A percentile compares a stretch with the other conserved stretches of the same genome.
phyloP scores from a whole-genome alignment of 352 stramenopile genomes.

The Blastocystis sp. region DNA sequence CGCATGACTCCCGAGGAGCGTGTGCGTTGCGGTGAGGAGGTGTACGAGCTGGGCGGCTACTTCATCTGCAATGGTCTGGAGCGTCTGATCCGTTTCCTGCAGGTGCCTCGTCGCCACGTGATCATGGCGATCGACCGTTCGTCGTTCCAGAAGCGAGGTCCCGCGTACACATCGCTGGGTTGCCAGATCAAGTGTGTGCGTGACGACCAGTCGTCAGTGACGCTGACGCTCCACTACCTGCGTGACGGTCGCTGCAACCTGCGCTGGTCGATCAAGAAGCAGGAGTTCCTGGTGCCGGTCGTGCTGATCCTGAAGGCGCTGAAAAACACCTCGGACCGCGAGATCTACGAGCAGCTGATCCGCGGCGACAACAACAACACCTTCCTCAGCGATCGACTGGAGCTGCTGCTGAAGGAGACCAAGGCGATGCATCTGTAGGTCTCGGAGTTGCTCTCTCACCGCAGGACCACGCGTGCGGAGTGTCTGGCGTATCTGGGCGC shows the following conservation, averaged over 20 bases:
- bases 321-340: constrained; percentile 70
- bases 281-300: constrained; percentile 93
- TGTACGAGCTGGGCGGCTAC: constrained; percentile 93
- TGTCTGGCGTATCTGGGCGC: constrained; percentile 86
- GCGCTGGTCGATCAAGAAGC: constrained; percentile 87
- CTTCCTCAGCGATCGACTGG: constrained; percentile 85
- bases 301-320: constrained; percentile 91
- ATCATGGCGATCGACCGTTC: constrained; percentile 79
- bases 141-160: constrained; percentile 90
- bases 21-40: constrained; percentile 74
- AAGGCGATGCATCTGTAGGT: constrained; percentile 67
- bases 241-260: constrained; percentile 87
- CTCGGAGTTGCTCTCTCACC: not conserved
- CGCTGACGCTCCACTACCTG: constrained; percentile 93
- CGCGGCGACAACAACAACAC: constrained; percentile 85
- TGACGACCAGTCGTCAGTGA: constrained; percentile 85
- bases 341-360: constrained; percentile 92
- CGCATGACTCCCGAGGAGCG: constrained; percentile 74
- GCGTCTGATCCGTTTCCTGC: constrained; percentile 87
- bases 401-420: constrained; percentile 88
- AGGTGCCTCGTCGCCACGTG: constrained; percentile 77
- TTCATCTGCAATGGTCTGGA: constrained; percentile 99
- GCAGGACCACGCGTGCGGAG: constrained; percentile 66
- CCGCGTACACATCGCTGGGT: constrained; percentile 72
- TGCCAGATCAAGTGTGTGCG: constrained; percentile 64